Percentiles rank a stretch among this genome's conserved stretches.
Conservation (phyloP, 345 rosid genomes). For the Anacardium occidentale region DNA sequence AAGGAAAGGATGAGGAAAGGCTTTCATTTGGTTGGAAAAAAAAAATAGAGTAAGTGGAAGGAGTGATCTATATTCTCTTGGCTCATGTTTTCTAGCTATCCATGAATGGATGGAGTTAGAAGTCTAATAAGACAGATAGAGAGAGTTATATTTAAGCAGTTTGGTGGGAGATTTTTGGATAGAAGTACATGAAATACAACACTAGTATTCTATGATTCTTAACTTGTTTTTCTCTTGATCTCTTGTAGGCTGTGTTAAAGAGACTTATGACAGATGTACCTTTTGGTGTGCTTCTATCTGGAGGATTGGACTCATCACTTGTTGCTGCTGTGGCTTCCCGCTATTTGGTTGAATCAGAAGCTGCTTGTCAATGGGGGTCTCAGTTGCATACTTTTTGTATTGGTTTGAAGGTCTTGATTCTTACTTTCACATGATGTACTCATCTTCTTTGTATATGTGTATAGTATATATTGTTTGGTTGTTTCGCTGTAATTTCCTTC, state of each 20-base stretch:
- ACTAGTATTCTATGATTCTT: not conserved
- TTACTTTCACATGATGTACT: constrained; percentile 7
- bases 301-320: constrained; percentile 86
- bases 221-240: constrained; percentile 2
- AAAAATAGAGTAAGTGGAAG: not conserved
- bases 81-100: not conserved
- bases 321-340: constrained; percentile 84
- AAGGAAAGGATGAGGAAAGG: not conserved
- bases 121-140: not conserved
- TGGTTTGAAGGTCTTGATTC: constrained; percentile 61
- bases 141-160: not conserved
- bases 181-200: not conserved
- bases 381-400: constrained; percentile 73
- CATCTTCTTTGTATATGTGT: not conserved
- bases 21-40: not conserved
- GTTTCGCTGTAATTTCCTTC: no score
- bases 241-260: constrained; percentile 65
- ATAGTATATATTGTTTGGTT: not conserved
- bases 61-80: not conserved
- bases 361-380: constrained; percentile 82
- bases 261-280: constrained; percentile 92
- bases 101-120: not conserved
- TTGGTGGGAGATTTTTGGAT: not conserved
- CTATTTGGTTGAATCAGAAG: constrained; percentile 52
- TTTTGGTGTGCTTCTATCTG: constrained; percentile 84